Base-by-base conservation (phyloP, 441 rosid genomes). In the Erysimum pusillum region DNA sequence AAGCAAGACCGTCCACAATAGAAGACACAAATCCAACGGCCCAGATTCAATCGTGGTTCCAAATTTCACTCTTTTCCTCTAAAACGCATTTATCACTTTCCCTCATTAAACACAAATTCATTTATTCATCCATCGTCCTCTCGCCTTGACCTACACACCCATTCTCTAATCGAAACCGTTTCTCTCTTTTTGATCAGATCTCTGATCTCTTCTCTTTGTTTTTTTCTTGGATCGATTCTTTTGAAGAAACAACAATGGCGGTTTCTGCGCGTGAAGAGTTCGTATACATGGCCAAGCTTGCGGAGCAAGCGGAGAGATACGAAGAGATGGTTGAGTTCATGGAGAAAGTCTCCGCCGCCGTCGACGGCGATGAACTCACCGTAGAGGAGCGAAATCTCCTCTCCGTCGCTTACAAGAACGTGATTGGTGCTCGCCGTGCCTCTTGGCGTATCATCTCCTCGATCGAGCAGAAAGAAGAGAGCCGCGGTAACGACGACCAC, bases 241-340 rank as follows among this genome's bases (percentile, higher is more conserved):
- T 20, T 39, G 9, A 13, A 67, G 56, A 7, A 34, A 14, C 44
- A 44, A 65, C 17, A 77, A 63, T 66, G 67, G 63, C 84, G 75
- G 74, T 90, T 58, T 84, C 93, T 4, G 79, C 93, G 3, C 97
- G 97, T 64, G 92, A 90, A 67, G 91, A 90, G 71, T 69, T 69
- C 72, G 92, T 90, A 14, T 90, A 87, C 89, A 85, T 90, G 92
- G 90, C 90, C 4, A 89, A 89, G 82, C 90, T 89, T 22, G 90
- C 91, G 9, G 91, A 89, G 79, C 91, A 87, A 77, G 93, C 90
- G 14, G 91, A 90, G 81, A 86, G 89, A 35, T 90, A 88, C 82
- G 91, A 90, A 83, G 95, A 90, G 68, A 90, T 90, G 95, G 95
- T 90, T 7, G 92, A 90, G 76, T 90, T 88, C 81, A 90, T 88